Evolutionary conservation across 2,329 filamentous ascomycete genomes (phyloP).

Genomic region (Ophiostoma tasmaniense): DNA sequence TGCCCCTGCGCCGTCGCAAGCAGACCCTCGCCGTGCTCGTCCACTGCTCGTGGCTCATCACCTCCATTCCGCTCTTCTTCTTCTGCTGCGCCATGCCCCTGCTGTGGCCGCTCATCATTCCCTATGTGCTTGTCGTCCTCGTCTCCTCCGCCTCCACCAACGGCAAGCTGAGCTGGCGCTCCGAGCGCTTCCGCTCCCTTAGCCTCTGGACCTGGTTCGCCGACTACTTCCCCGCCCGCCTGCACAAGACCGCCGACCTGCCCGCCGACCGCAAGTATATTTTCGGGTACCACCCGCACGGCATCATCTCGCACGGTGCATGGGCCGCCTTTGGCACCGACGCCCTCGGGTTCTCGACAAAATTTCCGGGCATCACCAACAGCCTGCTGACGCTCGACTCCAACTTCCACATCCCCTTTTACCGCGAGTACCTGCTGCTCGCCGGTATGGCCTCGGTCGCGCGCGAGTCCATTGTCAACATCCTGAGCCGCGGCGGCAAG

Average conservation of each 20-base stretch:
- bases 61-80: conserved; percentile 73
- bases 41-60: conserved; percentile 63
- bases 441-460: conserved; percentile 86
- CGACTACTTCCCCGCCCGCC: conserved; percentile 79
- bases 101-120: conserved; percentile 69
- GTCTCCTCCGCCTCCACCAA: conserved; percentile 70
- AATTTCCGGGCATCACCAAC: conserved; percentile 94
- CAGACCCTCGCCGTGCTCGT: conserved; percentile 72
- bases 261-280: conserved; percentile 84
- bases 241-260: conserved; percentile 77
- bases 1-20: conserved; percentile 61
- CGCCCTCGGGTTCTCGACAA: conserved; percentile 72
- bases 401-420: conserved; percentile 90
- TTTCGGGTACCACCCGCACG: conserved; percentile 90
- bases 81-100: conserved; percentile 84
- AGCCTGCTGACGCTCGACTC: conserved; percentile 87
- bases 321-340: conserved; percentile 89
- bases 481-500: conserved; percentile 68
- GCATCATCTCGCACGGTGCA: conserved; percentile 94
- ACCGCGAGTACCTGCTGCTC: conserved; percentile 85
- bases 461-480: conserved; percentile 82
- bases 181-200: conserved; percentile 62
- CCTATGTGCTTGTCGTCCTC: conserved; percentile 77
- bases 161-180: conserved; percentile 66
- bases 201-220: conserved; percentile 83